Evolutionary conservation across 2,329 filamentous ascomycete genomes (phyloP).

Genomic region (Colletotrichum sp.): DNA sequence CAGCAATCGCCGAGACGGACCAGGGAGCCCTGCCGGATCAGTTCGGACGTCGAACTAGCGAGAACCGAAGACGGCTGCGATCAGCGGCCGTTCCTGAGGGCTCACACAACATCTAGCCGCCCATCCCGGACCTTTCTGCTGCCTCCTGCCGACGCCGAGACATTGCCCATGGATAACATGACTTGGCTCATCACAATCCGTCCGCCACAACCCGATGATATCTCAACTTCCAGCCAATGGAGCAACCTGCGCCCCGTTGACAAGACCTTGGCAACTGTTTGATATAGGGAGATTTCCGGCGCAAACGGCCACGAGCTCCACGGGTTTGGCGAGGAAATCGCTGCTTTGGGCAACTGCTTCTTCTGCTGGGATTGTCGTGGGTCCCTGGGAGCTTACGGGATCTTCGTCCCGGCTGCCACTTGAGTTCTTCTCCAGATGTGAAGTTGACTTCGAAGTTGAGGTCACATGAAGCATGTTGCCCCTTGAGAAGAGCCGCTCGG

Average conservation of each 20-base stretch:
- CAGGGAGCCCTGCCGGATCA: conserved; percentile 1
- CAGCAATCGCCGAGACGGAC: not conserved
- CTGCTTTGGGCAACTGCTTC: not conserved
- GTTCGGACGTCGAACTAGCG: conserved; percentile 3
- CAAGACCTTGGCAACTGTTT: conserved; percentile 15
- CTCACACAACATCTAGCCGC: not conserved
- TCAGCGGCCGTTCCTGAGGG: not conserved
- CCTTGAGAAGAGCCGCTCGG: not conserved
- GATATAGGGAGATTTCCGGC: not conserved
- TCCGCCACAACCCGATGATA: not conserved
- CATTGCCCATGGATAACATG: not conserved
- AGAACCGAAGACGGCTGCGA: conserved; percentile 7
- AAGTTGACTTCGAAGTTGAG: not conserved
- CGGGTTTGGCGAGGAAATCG: not conserved
- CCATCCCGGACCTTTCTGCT: not conserved
- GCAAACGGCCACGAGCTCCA: not conserved
- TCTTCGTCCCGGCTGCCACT: not conserved
- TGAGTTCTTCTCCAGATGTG: not conserved
- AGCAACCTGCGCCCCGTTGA: not conserved
- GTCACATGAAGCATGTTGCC: not conserved
- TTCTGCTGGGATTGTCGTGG: not conserved
- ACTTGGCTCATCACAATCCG: conserved; percentile 7
- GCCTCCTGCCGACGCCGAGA: not conserved
- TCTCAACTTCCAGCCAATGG: not conserved
- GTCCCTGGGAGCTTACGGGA: not conserved